These are phyloP conservation scores for Gamsiella multidivaricata DNA, from an alignment of 192 early-diverging fungal genomes.

Conservation along the genomic window DNA sequence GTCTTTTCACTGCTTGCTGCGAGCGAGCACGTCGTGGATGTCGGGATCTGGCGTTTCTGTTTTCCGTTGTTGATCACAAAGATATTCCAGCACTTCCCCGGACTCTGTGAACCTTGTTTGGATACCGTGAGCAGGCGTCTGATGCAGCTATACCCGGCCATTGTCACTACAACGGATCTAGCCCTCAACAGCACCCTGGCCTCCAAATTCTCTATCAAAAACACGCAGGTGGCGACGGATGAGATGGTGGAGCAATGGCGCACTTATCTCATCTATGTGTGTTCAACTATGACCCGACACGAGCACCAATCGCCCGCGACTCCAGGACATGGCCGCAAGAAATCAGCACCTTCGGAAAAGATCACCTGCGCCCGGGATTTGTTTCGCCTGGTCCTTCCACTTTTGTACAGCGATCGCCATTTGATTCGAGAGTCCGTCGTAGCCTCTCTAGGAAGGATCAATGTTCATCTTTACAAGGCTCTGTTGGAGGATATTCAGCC, in stretches of 20 bases:
- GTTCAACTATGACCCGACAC: constrained; percentile 67
- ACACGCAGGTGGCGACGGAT: constrained; percentile 57
- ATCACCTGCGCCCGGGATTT: constrained; percentile 67
- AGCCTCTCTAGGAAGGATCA: constrained; percentile 71
- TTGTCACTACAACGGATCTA: constrained; percentile 66
- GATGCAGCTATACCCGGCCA: constrained; percentile 69
- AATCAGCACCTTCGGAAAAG: constrained; percentile 57
- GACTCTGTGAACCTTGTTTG: constrained; percentile 60
- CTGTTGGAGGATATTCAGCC: constrained; percentile 77
- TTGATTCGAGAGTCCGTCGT: constrained; percentile 77
- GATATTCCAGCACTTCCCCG: constrained; percentile 66
- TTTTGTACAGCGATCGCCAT: constrained; percentile 73
- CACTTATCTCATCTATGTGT: constrained; percentile 77
- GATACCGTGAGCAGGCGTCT: constrained; percentile 70
- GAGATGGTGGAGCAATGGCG: constrained; percentile 83
- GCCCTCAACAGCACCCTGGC: constrained; percentile 57
- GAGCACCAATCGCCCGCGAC: constrained; percentile 53
- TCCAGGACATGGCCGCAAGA: constrained; percentile 58
- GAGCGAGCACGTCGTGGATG: constrained; percentile 66
- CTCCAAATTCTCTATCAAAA: constrained; percentile 63
- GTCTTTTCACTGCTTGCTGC: constrained; percentile 69
- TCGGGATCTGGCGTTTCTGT: constrained; percentile 73
- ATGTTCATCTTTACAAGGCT: constrained; percentile 71
- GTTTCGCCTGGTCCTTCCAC: constrained; percentile 72
- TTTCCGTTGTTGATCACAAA: constrained; percentile 74